Conservation (phyloP, 192 early-diverging fungal species). For the Thamnidium elegans region DNA sequence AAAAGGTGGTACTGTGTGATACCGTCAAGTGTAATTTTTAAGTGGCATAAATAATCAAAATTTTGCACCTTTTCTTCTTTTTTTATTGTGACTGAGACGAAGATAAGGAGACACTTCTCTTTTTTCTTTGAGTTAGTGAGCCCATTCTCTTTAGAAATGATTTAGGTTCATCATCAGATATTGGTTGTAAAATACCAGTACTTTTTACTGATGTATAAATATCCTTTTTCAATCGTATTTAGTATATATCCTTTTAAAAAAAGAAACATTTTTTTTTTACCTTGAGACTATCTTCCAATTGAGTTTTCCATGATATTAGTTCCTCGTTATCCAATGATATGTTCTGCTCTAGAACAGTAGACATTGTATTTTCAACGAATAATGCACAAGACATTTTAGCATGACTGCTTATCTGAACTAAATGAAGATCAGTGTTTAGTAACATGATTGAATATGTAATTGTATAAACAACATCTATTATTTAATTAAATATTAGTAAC, state of each 20-base stretch:
- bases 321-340: constrained; percentile 19
- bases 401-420: constrained; percentile 63
- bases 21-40: no score
- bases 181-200: constrained; percentile 10
- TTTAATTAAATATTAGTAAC: no score
- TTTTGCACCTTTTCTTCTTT: no score
- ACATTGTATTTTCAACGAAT: constrained; percentile 70
- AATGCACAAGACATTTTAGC: constrained; percentile 69
- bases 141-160: constrained; percentile 17
- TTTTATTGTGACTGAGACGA: no score
- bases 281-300: constrained; percentile 51
- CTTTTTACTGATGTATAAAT: constrained; percentile 16
- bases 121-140: constrained; percentile 5
- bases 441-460: constrained; percentile 82
- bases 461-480: constrained; percentile 76
- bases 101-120: neutral
- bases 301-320: constrained; percentile 37
- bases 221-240: constrained; percentile 1
- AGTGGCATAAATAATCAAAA: no score
- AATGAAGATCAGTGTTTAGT: constrained; percentile 90
- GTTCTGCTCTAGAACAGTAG: constrained; percentile 37
- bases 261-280: constrained; percentile 4
- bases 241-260: neutral
- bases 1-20: no score
- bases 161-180: neutral